These are phyloP conservation scores for Curvularia eragrostidis DNA, from an alignment of 2,329 filamentous ascomycete genomes.

Conservation along the genomic window DNA sequence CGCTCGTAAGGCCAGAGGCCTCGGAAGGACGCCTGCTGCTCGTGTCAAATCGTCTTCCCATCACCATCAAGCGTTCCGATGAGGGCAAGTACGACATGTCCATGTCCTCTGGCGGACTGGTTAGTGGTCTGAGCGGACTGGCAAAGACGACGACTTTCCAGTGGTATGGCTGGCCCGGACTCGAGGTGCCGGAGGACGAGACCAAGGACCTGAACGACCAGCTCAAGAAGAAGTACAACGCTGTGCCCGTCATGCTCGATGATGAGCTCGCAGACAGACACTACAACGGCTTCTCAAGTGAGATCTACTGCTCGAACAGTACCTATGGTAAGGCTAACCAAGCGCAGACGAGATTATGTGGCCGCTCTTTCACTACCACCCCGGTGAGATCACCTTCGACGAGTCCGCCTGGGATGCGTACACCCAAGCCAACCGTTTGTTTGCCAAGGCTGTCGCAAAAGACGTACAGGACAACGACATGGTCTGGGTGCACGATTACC, in stretches of 20 bases:
- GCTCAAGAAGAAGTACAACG: slow-evolving; percentile 85
- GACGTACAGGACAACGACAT: slow-evolving; percentile 93
- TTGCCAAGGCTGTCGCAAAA: slow-evolving; percentile 84
- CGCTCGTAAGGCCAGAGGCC: slow-evolving; percentile 32
- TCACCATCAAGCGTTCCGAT: slow-evolving; percentile 93
- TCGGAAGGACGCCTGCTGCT: slow-evolving; percentile 70
- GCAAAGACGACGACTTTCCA: slow-evolving; percentile 93
- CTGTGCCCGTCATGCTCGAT: slow-evolving; percentile 89
- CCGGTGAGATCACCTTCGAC: slow-evolving; percentile 97
- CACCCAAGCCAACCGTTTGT: slow-evolving; percentile 88
- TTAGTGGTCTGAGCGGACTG: slow-evolving; percentile 89
- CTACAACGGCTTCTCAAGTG: slow-evolving; percentile 98
- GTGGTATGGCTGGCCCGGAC: slow-evolving; percentile 98
- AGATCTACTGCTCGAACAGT: slow-evolving; percentile 40
- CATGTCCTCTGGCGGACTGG: slow-evolving; percentile 95
- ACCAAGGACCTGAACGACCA: slow-evolving; percentile 74
- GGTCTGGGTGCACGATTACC: slow-evolving; percentile 99
- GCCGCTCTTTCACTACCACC: slow-evolving; percentile 98
- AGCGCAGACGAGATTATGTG: slow-evolving; percentile 84
- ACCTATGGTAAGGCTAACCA: slow-evolving; percentile 9
- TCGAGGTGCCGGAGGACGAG: slow-evolving; percentile 88
- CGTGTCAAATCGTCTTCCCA: slow-evolving; percentile 92
- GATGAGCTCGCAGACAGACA: slow-evolving; percentile 93
- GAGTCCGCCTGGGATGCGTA: slow-evolving; percentile 94
- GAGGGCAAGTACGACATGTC: slow-evolving; percentile 92